Percentiles rank a stretch among this genome's conserved stretches.
phyloP scores from a whole-genome alignment of 257 asterid species.

The Nicotiana sylvestris region DNA sequence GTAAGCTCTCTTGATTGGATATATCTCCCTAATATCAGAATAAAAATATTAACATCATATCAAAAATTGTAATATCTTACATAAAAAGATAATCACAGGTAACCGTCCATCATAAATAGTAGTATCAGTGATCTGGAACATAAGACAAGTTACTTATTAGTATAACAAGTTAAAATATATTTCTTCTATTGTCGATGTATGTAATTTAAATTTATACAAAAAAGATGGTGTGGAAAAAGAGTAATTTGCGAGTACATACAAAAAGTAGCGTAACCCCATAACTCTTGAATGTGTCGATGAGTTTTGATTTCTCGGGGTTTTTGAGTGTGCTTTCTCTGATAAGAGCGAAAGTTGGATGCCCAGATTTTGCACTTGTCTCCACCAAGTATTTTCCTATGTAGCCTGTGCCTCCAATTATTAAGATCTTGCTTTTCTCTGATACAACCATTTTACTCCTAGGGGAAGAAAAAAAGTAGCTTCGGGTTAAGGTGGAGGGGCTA shows the following conservation, averaged over 20 bases:
- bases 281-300: constrained; percentile 14
- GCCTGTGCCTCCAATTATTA: constrained; percentile 31
- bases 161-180: no score
- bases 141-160: background rate
- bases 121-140: background rate
- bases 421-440: constrained; percentile 25
- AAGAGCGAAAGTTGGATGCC: constrained; percentile 20
- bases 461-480: background rate
- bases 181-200: background rate
- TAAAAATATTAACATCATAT: background rate
- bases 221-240: background rate
- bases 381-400: constrained; percentile 22
- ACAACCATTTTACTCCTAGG: background rate
- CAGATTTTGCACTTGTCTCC: constrained; percentile 18
- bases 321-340: constrained; percentile 16
- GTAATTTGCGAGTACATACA: constrained; percentile 6
- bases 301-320: constrained; percentile 2
- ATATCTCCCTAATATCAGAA: constrained; percentile 26
- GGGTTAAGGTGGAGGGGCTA: background rate
- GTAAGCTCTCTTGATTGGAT: constrained; percentile 18
- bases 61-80: no score
- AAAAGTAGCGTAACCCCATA: constrained; percentile 8
- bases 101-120: no score
- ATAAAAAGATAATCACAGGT: no score
- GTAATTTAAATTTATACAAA: background rate